Evolutionary conservation across 805 yeast species (phyloP), one percentile per base, ranked within the genome.

Genomic region (Barnettozyma sp.): DNA sequence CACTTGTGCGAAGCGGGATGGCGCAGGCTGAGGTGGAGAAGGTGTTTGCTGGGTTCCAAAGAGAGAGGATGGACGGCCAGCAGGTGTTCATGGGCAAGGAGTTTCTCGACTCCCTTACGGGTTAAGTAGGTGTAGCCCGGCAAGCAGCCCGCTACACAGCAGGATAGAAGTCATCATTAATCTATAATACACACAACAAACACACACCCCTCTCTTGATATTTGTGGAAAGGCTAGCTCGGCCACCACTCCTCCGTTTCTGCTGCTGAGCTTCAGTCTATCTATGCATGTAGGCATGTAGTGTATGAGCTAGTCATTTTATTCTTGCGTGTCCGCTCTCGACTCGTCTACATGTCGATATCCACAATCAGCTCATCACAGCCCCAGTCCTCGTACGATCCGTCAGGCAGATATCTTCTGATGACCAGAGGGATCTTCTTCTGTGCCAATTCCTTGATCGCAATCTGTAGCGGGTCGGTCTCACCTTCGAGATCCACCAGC

Each of bases 361-460:
- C 97, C 39, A 88, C 84, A 56, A 92, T 88, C 55, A 92, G 73
- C 64, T 92, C 98, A 60, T 92, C 97, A 54, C 95, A 92, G 35
- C 96, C 95, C 98, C 98, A 92, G 58, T 92, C 98, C 65, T 92
- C 98, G 54, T 77, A 90, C 35, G 94, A 76, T 6, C 97, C 95
- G 58, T 94, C 98, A 4, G 99, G 98, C 49, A 92, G 71, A 57
- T 86, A 94, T 62, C 99, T 74, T 72, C 99, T 78, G 33, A 92
- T 84, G 30, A 94, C 94, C 52, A 92, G 71, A 2, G 98, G 99
- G 39, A 94, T 87, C 60, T 88, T 92, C 61, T 84, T 78, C 61
- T 92, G 97, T 2, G 94, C 76, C 44, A 92, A 72, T 62, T 92
- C 99, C 62, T 94, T 92, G 85, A 86, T 82, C 42, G 99, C 97